phyloP scores from a whole-genome alignment of 2,329 filamentous ascomycete genomes.

The Clarireedia monteithiana region DNA sequence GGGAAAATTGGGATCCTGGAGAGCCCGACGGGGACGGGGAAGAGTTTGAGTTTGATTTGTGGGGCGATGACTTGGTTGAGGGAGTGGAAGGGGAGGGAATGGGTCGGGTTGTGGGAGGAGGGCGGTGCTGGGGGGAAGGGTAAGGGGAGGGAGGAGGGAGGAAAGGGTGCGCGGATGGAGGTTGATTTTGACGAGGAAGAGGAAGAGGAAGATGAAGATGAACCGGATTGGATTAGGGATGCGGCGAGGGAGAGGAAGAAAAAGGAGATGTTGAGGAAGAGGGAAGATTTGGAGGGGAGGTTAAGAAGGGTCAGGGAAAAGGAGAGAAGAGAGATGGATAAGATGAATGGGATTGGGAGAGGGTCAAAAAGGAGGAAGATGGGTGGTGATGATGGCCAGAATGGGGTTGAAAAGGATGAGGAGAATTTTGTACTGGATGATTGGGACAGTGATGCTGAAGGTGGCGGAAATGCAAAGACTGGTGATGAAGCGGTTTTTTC shows the following conservation, averaged over 20 bases:
- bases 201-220: conserved; percentile 41
- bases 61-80: conserved; percentile 65
- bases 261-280: conserved; percentile 45
- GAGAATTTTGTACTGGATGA: conserved; percentile 57
- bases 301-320: conserved; percentile 48
- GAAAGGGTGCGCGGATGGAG: no score
- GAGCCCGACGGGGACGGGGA: conserved; percentile 64
- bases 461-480: conserved; percentile 20
- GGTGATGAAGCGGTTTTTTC: conserved; percentile 42
- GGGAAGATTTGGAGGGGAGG: conserved; percentile 51
- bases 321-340: conserved; percentile 46
- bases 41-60: conserved; percentile 67
- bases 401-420: conserved; percentile 35
- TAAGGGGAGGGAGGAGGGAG: no score
- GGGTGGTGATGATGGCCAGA: conserved; percentile 11
- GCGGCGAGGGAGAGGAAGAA: conserved; percentile 50
- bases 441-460: conserved; percentile 57
- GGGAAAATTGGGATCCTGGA: conserved; percentile 65
- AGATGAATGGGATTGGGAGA: conserved; percentile 36
- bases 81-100: conserved; percentile 46
- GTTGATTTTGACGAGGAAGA: conserved; percentile 13
- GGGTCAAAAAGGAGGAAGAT: conserved; percentile 39
- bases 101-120: not conserved
- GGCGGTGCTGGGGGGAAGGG: not conserved
- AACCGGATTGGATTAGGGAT: conserved; percentile 64